These are phyloP conservation scores for Dendrocalamus latiflorus DNA, from an alignment of 202 grass and related monocot genomes.

Conservation along the genomic window DNA sequence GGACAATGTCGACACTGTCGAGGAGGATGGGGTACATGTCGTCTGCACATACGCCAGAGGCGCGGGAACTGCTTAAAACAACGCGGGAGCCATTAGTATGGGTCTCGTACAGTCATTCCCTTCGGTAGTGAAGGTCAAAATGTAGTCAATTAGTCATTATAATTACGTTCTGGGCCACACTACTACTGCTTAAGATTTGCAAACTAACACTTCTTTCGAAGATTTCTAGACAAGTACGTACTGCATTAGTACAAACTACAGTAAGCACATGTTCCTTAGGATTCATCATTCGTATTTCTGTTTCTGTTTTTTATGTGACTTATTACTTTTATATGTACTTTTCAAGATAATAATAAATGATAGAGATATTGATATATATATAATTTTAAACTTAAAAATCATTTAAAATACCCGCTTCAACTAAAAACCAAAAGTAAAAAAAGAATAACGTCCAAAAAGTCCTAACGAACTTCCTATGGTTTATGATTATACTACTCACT, in stretches of 20 bases:
- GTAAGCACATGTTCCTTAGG: neutral
- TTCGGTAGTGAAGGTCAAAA: neutral
- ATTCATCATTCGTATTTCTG: neutral
- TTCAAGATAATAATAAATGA: no score
- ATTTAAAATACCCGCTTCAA: no score
- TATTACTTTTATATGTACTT: no score
- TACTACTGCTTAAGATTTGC: neutral
- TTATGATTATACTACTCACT: neutral
- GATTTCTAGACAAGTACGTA: neutral
- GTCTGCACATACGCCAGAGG: neutral
- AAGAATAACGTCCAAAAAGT: neutral
- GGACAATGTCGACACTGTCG: neutral
- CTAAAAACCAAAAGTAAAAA: no score
- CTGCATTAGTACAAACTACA: neutral
- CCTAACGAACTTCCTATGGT: neutral
- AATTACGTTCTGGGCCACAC: neutral
- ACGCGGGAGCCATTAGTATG: neutral
- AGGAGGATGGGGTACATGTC: neutral
- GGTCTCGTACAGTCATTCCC: neutral
- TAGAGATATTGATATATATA: fast-evolving
- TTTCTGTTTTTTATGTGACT: neutral
- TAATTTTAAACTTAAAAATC: no score
- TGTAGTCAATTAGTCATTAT: neutral
- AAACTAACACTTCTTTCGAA: neutral
- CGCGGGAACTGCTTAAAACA: neutral